Conservation (phyloP, 352 stramenopile genomes). For the Pythium angustatum region DNA sequence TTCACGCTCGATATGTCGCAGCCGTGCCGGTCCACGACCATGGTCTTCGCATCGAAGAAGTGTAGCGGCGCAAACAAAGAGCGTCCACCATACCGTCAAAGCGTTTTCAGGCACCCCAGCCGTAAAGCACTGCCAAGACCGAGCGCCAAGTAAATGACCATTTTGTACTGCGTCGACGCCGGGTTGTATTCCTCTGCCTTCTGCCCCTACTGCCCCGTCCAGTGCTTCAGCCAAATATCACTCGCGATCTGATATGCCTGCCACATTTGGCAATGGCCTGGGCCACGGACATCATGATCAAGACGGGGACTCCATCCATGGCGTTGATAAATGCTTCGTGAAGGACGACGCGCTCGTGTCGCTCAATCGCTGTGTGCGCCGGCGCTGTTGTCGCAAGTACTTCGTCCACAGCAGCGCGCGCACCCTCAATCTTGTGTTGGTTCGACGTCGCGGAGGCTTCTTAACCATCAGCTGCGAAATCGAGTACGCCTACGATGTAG, state of each 20-base stretch:
- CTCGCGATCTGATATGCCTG: constrained; percentile 70
- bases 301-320: constrained; percentile 6
- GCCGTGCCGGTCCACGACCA: constrained; percentile 90
- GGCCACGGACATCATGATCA: constrained; percentile 10
- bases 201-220: constrained; percentile 66
- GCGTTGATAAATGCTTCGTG: too few species aligned
- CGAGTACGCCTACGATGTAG: too few species aligned
- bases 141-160: constrained; percentile 45
- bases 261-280: constrained; percentile 46
- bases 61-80: constrained; percentile 84
- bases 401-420: too few species aligned
- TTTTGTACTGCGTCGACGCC: constrained; percentile 58
- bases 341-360: too few species aligned
- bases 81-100: constrained; percentile 85
- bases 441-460: too few species aligned
- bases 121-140: constrained; percentile 40
- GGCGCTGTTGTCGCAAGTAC: too few species aligned
- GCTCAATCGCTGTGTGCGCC: too few species aligned
- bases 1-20: constrained; percentile 92
- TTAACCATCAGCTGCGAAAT: too few species aligned
- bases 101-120: constrained; percentile 47
- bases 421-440: too few species aligned
- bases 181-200: constrained; percentile 33
- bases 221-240: constrained; percentile 92
- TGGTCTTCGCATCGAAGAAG: constrained; percentile 93